phyloP scores from a whole-genome alignment of 306 rosid genomes.

The Vigna mungo region DNA sequence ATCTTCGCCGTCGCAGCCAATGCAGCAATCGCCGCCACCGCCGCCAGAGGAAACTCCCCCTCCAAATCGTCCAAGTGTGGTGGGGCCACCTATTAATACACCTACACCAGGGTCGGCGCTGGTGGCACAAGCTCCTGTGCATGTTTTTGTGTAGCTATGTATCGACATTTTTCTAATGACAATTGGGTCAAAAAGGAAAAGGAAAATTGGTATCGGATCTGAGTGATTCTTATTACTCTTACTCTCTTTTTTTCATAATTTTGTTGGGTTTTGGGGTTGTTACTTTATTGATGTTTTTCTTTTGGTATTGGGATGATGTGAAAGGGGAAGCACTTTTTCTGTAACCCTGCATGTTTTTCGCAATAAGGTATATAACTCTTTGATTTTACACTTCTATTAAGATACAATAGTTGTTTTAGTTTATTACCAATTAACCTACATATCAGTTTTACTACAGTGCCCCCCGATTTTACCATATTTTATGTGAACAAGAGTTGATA shows the following conservation, averaged over 20 bases:
- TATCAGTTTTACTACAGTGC: no score
- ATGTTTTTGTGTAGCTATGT: constrained; percentile 38
- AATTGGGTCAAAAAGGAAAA: background rate
- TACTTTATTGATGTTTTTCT: background rate
- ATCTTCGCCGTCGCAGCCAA: constrained; percentile 23
- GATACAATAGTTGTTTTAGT: no score
- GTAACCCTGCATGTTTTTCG: constrained; percentile 52
- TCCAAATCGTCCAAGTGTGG: constrained; percentile 46
- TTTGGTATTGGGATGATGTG: no score
- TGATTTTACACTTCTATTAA: background rate
- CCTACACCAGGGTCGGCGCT: constrained; percentile 61
- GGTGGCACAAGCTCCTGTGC: constrained; percentile 62
- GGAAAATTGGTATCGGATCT: constrained; percentile 26
- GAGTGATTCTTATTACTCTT: no score
- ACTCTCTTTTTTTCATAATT: constrained; percentile 41
- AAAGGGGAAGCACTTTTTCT: no score
- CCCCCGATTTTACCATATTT: no score
- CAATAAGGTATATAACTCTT: background rate
- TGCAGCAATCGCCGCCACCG: constrained; percentile 33
- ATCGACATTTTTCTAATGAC: constrained; percentile 33
- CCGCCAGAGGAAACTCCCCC: constrained; percentile 36
- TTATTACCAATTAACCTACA: no score
- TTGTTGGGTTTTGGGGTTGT: constrained; percentile 42
- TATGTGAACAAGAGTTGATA: no score
- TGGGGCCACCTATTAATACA: constrained; percentile 59